These are phyloP conservation scores for Scedosporium boydii DNA, from an alignment of 2,329 filamentous ascomycete genomes.

Conservation along the genomic window DNA sequence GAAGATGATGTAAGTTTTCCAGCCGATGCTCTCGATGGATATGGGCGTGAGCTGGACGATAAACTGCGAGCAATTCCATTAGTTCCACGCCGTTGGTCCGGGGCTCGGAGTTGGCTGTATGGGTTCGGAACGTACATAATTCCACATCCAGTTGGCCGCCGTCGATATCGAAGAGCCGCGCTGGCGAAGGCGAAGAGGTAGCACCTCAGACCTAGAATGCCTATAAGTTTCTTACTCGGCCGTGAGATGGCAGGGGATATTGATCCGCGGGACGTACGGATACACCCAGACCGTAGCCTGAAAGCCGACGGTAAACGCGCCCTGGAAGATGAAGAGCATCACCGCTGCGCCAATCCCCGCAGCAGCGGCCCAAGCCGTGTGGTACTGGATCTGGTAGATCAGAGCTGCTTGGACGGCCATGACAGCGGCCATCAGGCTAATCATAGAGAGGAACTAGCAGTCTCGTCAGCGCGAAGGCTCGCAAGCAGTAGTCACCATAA, in stretches of 20 bases:
- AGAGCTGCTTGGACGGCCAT: constrained; percentile 30
- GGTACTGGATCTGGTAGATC: constrained; percentile 28
- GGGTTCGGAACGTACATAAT: constrained; percentile 16
- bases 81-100: not conserved
- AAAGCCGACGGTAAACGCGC: constrained; percentile 28
- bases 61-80: constrained; percentile 3
- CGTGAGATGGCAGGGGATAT: not conserved
- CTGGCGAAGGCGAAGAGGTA: constrained; percentile 20
- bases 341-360: constrained; percentile 28
- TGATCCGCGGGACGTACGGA: constrained; percentile 11
- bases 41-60: constrained; percentile 12
- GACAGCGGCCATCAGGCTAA: constrained; percentile 27
- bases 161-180: constrained; percentile 22
- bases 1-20: constrained; percentile 13
- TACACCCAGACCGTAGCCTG: constrained; percentile 25
- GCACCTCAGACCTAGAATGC: constrained; percentile 18
- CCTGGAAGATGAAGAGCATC: constrained; percentile 31
- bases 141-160: constrained; percentile 23
- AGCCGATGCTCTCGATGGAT: constrained; percentile 9
- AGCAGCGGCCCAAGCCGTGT: constrained; percentile 19
- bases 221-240: not conserved
- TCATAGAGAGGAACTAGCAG: constrained; percentile 25
- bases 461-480: not conserved
- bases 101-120: constrained; percentile 1
- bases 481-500: not conserved